Percentiles rank a stretch among this genome's conserved stretches.
Evolutionary conservation across 768 basidiomycete genomes (phyloP).

Genomic region (Lactarius pseudohatsudake): DNA sequence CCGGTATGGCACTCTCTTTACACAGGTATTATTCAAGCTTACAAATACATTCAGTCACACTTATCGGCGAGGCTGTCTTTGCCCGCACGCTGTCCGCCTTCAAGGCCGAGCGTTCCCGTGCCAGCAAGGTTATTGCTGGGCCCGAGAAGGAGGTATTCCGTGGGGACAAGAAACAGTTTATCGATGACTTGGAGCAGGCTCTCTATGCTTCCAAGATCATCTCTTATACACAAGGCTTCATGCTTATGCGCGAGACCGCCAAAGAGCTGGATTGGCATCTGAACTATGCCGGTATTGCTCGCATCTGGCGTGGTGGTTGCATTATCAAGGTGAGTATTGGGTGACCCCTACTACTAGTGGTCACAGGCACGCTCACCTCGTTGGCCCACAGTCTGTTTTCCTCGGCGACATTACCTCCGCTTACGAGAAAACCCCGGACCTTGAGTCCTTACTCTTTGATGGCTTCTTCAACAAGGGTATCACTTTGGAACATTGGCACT

Average conservation of each 20-base stretch:
- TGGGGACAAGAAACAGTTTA: conserved; percentile 98
- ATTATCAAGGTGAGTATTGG: conserved; percentile 82
- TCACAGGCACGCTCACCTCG: conserved; percentile 35
- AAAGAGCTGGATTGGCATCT: conserved; percentile 91
- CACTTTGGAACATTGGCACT: conserved; percentile 9
- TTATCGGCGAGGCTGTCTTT: conserved; percentile 99
- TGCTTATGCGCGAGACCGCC: conserved; percentile 98
- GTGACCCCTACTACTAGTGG: neutral
- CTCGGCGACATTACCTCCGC: conserved; percentile 89
- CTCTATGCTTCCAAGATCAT: conserved; percentile 99
- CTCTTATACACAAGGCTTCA: conserved; percentile 99
- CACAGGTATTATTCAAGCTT: conserved; percentile 14
- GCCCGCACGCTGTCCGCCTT: conserved; percentile 96
- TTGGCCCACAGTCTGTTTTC: conserved; percentile 62
- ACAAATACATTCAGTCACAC: conserved; percentile 63
- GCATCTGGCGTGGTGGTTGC: conserved; percentile 99
- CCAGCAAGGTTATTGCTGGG: conserved; percentile 86
- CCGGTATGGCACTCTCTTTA: conserved; percentile 50
- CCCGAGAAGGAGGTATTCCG: conserved; percentile 92
- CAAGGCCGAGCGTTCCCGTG: conserved; percentile 93
- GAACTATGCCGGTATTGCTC: conserved; percentile 97
- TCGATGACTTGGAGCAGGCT: conserved; percentile 98
- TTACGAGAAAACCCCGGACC: conserved; percentile 76
- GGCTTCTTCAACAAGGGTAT: conserved; percentile 95
- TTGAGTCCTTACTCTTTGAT: conserved; percentile 93